Evolutionary conservation across 768 basidiomycete genomes (phyloP).

Genomic region (Xerocomellus amylosporus): DNA sequence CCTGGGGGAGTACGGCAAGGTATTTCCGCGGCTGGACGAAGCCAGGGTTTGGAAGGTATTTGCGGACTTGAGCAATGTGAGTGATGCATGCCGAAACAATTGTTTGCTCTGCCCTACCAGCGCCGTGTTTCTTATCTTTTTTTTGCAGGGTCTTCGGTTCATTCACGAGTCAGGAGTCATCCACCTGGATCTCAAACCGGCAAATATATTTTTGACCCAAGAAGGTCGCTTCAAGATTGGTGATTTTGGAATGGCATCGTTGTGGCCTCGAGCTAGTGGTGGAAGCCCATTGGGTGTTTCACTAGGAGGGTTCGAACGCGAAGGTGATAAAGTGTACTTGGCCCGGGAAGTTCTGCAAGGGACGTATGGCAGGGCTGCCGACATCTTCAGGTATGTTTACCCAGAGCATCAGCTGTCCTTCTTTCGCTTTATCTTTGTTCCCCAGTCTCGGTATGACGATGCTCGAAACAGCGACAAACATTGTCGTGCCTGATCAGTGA

Average conservation of each 20-base stretch:
- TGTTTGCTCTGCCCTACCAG: too few relatives aligned
- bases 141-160: conserved; percentile 72
- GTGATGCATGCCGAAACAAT: conserved; percentile 28
- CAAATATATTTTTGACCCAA: conserved; percentile 89
- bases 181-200: conserved; percentile 96
- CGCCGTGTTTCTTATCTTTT: conserved; percentile 27
- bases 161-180: conserved; percentile 87
- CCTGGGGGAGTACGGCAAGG: conserved; percentile 86
- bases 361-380: conserved; percentile 87
- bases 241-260: conserved; percentile 97
- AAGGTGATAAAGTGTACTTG: conserved; percentile 96
- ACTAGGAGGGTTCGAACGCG: conserved; percentile 74
- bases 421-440: conserved; percentile 15
- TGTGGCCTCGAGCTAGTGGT: conserved; percentile 68
- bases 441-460: conserved; percentile 91
- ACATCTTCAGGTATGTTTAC: conserved; percentile 86
- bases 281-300: conserved; percentile 36
- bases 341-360: conserved; percentile 95
- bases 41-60: conserved; percentile 95
- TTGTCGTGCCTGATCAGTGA: conserved; percentile 95
- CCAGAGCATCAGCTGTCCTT: not conserved
- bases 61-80: conserved; percentile 83
- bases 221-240: conserved; percentile 93
- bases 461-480: conserved; percentile 93
- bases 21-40: conserved; percentile 84